Evolutionary conservation across 768 basidiomycete species (phyloP).

Genomic region (Boletus edulis): DNA sequence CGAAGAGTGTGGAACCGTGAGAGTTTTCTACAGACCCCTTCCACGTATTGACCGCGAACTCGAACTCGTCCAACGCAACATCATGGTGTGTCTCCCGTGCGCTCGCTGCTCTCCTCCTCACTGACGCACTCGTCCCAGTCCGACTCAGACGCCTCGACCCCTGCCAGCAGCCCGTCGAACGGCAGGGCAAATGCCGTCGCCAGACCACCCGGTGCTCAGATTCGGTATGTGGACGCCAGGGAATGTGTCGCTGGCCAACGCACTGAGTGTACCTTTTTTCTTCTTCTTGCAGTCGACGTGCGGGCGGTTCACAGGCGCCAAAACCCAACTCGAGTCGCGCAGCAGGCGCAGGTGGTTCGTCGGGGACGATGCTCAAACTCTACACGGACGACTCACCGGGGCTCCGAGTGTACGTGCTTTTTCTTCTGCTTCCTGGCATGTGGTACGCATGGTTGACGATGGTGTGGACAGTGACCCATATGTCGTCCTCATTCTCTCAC

Average conservation of each 20-base stretch:
- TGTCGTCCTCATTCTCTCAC: conserved; percentile 92
- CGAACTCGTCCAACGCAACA: conserved; percentile 2
- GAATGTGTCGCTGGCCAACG: not conserved
- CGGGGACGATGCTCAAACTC: conserved; percentile 97
- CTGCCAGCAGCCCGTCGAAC: conserved; percentile 38
- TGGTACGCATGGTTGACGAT: conserved; percentile 2
- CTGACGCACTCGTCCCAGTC: conserved; percentile 45
- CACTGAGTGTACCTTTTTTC: not conserved
- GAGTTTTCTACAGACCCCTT: conserved; percentile 6
- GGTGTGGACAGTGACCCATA: conserved; percentile 74
- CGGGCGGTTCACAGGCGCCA: conserved; percentile 58
- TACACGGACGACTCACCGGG: conserved; percentile 99
- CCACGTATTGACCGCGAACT: conserved; percentile 11
- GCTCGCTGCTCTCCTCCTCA: not conserved
- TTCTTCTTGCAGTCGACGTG: conserved; percentile 57
- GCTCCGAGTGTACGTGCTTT: conserved; percentile 81
- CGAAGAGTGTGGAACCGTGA: not conserved
- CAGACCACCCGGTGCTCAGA: conserved; percentile 77
- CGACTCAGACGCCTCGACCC: conserved; percentile 69
- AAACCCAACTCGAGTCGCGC: conserved; percentile 86
- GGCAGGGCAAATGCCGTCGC: conserved; percentile 50
- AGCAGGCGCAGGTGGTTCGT: conserved; percentile 93
- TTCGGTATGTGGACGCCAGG: conserved; percentile 54
- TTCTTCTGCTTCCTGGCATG: not conserved
- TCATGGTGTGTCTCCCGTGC: conserved; percentile 31